Base-by-base conservation (phyloP, 169 alveolate species). In the Cystoisospora suis region DNA sequence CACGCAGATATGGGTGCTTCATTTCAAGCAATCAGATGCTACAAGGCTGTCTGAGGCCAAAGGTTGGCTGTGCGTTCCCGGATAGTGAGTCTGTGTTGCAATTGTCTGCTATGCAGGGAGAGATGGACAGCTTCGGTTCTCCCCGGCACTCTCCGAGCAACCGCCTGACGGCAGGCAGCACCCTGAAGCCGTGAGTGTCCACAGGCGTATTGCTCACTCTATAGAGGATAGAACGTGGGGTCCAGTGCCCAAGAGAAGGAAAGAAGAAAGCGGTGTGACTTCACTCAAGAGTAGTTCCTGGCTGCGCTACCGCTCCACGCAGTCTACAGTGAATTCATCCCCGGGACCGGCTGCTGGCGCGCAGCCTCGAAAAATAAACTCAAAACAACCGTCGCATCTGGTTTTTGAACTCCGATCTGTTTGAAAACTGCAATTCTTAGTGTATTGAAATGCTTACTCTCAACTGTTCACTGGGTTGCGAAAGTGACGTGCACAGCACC, bases 131-230 rank as follows among this genome's bases (percentile, higher is more conserved):
- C 6, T 72, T 34, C 29, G 3, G 56, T 40, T 72, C 83, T 32
- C 83, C 83, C 23, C 47, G 83, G 47, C 83, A 72, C 12, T 72
- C 83, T 7, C 83, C 83, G 53, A 72, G 56, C 32, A 38, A 32
- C 1, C 1, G 83, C 23, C 56, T 72, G 36, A 72, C 15, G 36
- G 56, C 83, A n/a, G 9, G 45, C 40, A 32, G 45, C 45, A 65
- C 77, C 5, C 38, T 65, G n/a, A 65, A 65, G 40, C 77, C 77
- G 77, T 65, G 34, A 65, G 77, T 1, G 29, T 2, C 72, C 23
- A 27, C 15, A 1, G n/a, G 23, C 61, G 29, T 34, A 58, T 9
- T 29, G 3, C n/a, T 65, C 44, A 12, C 77, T n/a, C 77, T n/a
- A n/a, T n/a, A n/a, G n/a, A n/a, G n/a, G n/a, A n/a, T n/a, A n/a